Conservation (phyloP, 2,329 filamentous ascomycete genomes). For the Didymella segeticola region DNA sequence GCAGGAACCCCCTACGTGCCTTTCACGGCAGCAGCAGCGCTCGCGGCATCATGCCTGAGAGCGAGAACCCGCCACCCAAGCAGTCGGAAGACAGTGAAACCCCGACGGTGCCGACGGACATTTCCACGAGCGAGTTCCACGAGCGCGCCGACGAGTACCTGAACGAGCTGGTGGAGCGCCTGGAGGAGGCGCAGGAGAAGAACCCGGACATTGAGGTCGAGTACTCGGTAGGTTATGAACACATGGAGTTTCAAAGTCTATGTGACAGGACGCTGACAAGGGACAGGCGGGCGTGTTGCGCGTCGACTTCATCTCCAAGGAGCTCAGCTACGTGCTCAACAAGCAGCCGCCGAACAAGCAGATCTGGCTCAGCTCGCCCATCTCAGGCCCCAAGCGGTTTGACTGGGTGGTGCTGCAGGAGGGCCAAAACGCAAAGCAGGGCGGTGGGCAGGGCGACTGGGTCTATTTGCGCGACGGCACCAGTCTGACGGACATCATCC, state of each 20-base stretch:
- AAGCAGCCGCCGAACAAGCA: conserved; percentile 98
- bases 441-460: conserved; percentile 77
- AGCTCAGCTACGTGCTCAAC: conserved; percentile 88
- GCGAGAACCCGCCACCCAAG: conserved; percentile 48
- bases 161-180: conserved; percentile 60
- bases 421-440: conserved; percentile 79
- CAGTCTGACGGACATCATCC: conserved; percentile 74
- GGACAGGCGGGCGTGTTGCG: conserved; percentile 87
- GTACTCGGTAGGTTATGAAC: conserved; percentile 68
- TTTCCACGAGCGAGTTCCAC: conserved; percentile 77
- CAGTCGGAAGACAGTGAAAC: conserved; percentile 44
- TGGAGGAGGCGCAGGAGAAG: conserved; percentile 79
- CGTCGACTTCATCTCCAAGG: conserved; percentile 70
- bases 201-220: conserved; percentile 84
- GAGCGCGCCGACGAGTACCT: conserved; percentile 79
- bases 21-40: conserved; percentile 37
- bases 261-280: not conserved
- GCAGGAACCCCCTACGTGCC: conserved; percentile 21
- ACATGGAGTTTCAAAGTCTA: not conserved
- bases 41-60: conserved; percentile 54
- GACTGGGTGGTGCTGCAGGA: conserved; percentile 83
- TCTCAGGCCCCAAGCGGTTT: conserved; percentile 91
- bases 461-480: conserved; percentile 86
- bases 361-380: conserved; percentile 93
- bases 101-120: conserved; percentile 64